Evolutionary conservation across 2,329 filamentous ascomycete species (phyloP), one percentile per base, ranked within the genome.

Genomic region (Pseudodiploospora longispora): DNA sequence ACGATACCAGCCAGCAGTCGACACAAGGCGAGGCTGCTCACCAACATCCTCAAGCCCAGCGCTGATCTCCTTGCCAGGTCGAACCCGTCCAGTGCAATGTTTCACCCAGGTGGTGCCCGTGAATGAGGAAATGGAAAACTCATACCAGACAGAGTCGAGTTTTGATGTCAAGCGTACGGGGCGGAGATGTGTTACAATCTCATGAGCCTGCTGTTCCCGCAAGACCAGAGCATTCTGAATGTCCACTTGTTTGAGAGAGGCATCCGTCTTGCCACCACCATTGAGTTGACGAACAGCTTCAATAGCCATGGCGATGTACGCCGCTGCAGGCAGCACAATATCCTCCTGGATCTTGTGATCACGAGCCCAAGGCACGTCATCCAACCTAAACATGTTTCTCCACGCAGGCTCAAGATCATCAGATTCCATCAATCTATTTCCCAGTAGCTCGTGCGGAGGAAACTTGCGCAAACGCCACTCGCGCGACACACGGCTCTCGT

Each of bases 311-410:
- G 61, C 55, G 1, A 72, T 47, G 44, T 68, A 74, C 0, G 59
- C 68, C 2, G 70, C 65, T 10, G 49, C 60, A 0, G 71, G 71
- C 30, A 72, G 68, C 1, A 75, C 53, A 5, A 67, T 52, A 10
- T 68, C 54, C 0, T 54, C 53, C 6, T 61, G 56, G 5, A 75
- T 46, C 39, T 59, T 59, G 50, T 77, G 70, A 40, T 72, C 67
- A 1, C 48, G 42, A 3, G 75, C 44, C 73, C 72, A 76, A 0
- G 66, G 59, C 1, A 65, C 47, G 30, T 72, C 60, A 1, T 56
- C 52, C 1, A 64, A 46, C 3, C 56, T 51, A 0, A 74, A 48
- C 4, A 68, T 38, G 30, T 69, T 69, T 8, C 66, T 53, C 65
- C 66, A 76, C 0, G 43, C 37, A 0, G 67, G 67, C 5, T 64